Base-by-base conservation (phyloP, 2,329 filamentous ascomycete species). In the Penicillium sp. region DNA sequence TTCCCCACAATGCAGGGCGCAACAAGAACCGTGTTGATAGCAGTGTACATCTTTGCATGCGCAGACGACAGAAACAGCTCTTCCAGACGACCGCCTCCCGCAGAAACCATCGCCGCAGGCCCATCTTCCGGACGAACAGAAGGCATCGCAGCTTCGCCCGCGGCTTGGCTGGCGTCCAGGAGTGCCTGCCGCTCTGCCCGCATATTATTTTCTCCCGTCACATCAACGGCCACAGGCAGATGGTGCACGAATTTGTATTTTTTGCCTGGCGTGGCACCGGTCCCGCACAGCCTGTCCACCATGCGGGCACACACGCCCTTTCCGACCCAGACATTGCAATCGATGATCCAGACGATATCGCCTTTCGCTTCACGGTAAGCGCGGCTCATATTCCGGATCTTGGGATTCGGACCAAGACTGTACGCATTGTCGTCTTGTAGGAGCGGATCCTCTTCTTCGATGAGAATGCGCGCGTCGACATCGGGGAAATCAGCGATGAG, bases 31-130 rank as follows among this genome's bases (percentile, higher is more conserved):
- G 90, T 90, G 74, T 97, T 97, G 81, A 99, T 99, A 57, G 93
- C 94, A 8, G 88, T 88, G 77, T 99, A 99, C 80, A 99, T 97
- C 70, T 99, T 99, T 64, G 92, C 91, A 72, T 99, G 94, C 0
- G 91, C 86, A 0, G 92, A 94, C 0, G 91, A 88, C 82, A 99
- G 89, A 77, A 97, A 99, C 73, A 93, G 85, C 70, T 99, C 94
- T 70, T 99, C 94, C 0, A 99, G 81, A 0, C 92, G 83, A 5
- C 92, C 92, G 21, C 95, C 94, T 34, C 86, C 86, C 39, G 77
- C 74, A 52, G 65, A 66, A 32, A 72, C 64, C 47, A 55, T 61
- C 18, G 52, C 60, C 13, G 50, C 44, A 22, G 57, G 40, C 7
- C 56, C 53, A 32, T 65, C 61, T 36, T 65, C 62, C 27, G 62